These are phyloP conservation scores for Colletotrichum orbiculare DNA, from an alignment of 2,329 filamentous ascomycete species.

Conservation along the genomic window DNA sequence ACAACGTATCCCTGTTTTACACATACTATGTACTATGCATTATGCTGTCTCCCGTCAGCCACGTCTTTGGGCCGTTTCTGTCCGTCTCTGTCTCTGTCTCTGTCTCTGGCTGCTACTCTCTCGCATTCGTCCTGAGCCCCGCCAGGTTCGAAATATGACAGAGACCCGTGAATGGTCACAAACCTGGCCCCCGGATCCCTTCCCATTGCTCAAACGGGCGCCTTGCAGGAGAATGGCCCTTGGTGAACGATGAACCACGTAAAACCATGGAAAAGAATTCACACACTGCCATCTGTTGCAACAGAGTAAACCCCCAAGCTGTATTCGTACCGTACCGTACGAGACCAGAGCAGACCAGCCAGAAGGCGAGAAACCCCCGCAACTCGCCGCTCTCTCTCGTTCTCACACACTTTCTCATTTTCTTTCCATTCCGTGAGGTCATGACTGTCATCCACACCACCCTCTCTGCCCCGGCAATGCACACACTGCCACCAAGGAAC, in stretches of 20 bases:
- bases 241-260: background rate
- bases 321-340: background rate
- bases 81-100: background rate
- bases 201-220: constrained; percentile 28
- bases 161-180: constrained; percentile 32
- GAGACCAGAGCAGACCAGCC: background rate
- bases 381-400: background rate
- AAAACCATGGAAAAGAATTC: background rate
- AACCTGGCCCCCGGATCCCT: constrained; percentile 22
- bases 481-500: constrained; percentile 31
- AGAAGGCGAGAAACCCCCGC: background rate
- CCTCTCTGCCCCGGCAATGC: constrained; percentile 30
- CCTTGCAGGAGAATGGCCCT: constrained; percentile 30
- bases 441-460: constrained; percentile 27
- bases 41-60: too few relatives aligned
- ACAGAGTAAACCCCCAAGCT: background rate
- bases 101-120: background rate
- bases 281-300: background rate
- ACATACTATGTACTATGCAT: too few relatives aligned
- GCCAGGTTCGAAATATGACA: constrained; percentile 28
- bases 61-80: too few relatives aligned
- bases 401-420: background rate
- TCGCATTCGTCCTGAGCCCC: background rate
- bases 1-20: too few relatives aligned
- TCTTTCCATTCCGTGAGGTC: constrained; percentile 20